phyloP scores from a whole-genome alignment of 2,329 filamentous ascomycete species.

The Karstenula rhodostoma region DNA sequence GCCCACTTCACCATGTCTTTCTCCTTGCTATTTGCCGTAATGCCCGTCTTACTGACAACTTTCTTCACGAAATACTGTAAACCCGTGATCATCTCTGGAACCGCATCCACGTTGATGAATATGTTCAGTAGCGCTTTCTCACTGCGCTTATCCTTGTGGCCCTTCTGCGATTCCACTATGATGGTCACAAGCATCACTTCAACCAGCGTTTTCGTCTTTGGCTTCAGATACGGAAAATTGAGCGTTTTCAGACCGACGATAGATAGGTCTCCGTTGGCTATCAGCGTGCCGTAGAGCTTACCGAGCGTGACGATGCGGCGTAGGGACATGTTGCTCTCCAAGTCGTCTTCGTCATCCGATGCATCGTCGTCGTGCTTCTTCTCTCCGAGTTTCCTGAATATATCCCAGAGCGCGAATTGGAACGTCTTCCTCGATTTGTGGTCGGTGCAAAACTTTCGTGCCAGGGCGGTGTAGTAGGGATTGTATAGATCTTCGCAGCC shows the following conservation, averaged over 20 bases:
- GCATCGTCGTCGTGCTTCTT: conserved; percentile 69
- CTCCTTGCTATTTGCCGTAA: conserved; percentile 59
- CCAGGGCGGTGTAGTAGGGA: conserved; percentile 90
- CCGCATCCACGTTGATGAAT: conserved; percentile 70
- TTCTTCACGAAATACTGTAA: conserved; percentile 83
- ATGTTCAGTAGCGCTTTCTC: conserved; percentile 69
- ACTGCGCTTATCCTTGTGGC: conserved; percentile 57
- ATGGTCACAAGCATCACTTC: conserved; percentile 81
- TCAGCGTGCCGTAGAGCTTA: conserved; percentile 70
- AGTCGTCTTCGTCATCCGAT: conserved; percentile 62
- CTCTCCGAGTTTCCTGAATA: conserved; percentile 88
- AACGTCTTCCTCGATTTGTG: conserved; percentile 82
- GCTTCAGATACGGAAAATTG: conserved; percentile 79
- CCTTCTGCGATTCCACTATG: conserved; percentile 71
- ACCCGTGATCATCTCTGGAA: conserved; percentile 74
- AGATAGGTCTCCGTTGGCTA: conserved; percentile 66
- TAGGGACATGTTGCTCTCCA: conserved; percentile 58
- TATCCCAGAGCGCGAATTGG: conserved; percentile 84
- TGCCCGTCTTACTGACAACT: conserved; percentile 72
- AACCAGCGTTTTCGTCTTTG: conserved; percentile 78
- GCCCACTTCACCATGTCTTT: conserved; percentile 59
- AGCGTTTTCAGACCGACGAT: conserved; percentile 72
- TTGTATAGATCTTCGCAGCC: conserved; percentile 87
- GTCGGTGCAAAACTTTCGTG: conserved; percentile 77
- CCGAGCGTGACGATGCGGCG: conserved; percentile 72